These are phyloP conservation scores for Lentinula sp. DNA, from an alignment of 768 basidiomycete genomes.

Conservation along the genomic window DNA sequence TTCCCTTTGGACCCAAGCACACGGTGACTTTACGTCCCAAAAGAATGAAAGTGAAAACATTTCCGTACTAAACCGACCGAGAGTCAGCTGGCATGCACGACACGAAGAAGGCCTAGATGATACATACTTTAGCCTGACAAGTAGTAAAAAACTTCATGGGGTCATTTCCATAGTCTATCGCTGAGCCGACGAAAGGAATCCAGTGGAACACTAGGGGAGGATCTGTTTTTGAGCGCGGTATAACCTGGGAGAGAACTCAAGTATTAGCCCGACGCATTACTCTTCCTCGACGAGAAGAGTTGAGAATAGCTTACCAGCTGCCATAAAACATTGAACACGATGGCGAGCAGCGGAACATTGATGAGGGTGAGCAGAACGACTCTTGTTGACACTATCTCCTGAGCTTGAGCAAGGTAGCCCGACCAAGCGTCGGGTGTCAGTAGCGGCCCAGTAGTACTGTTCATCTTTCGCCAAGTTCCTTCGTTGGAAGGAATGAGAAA, in stretches of 20 bases:
- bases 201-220: slow-evolving; percentile 94
- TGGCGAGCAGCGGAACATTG: slow-evolving; percentile 61
- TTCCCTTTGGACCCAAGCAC: slow-evolving; percentile 85
- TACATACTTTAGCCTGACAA: slow-evolving; percentile 67
- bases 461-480: slow-evolving; percentile 20
- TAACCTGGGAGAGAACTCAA: slow-evolving; percentile 33
- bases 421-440: slow-evolving; percentile 31
- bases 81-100: background rate
- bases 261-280: background rate
- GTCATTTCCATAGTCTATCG: slow-evolving; percentile 85
- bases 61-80: slow-evolving; percentile 62
- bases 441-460: background rate
- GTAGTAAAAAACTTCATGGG: slow-evolving; percentile 83
- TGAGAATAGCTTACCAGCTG: slow-evolving; percentile 56
- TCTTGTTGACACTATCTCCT: slow-evolving; percentile 31
- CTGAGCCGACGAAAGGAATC: slow-evolving; percentile 87
- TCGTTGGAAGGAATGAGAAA: slow-evolving; percentile 6
- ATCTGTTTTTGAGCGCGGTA: slow-evolving; percentile 61
- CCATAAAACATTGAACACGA: slow-evolving; percentile 68
- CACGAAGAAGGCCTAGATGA: background rate
- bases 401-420: slow-evolving; percentile 34
- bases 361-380: slow-evolving; percentile 42
- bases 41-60: slow-evolving; percentile 94
- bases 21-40: slow-evolving; percentile 89
- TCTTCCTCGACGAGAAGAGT: background rate